Conservation (phyloP, 352 stramenopile species). For the Globisporangium nagaii region DNA sequence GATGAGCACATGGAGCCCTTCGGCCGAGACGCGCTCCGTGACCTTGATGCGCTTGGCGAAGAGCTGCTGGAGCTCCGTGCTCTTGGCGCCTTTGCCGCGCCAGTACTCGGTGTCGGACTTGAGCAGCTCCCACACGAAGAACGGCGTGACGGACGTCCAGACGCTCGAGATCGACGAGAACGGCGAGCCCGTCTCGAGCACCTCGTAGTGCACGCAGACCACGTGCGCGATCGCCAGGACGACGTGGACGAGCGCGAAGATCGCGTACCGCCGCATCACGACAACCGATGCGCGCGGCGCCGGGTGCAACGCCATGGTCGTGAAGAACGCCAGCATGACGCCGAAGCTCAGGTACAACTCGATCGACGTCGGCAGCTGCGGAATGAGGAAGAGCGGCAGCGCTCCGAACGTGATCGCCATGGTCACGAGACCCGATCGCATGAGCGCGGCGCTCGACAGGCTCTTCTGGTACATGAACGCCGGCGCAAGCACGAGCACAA, state of each 20-base stretch:
- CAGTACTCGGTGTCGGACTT: slow-evolving; percentile 55
- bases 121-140: slow-evolving; percentile 57
- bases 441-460: slow-evolving; percentile 28
- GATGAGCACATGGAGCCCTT: slow-evolving; percentile 62
- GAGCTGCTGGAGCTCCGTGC: slow-evolving; percentile 30
- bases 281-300: slow-evolving; percentile 14
- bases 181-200: slow-evolving; percentile 43
- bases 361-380: background rate
- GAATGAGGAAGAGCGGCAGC: slow-evolving; percentile 13
- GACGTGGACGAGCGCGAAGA: slow-evolving; percentile 43
- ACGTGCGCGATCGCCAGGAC: slow-evolving; percentile 35
- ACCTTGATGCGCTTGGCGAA: slow-evolving; percentile 37
- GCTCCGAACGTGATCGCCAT: slow-evolving; percentile 30
- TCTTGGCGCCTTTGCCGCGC: slow-evolving; percentile 41
- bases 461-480: slow-evolving; percentile 63
- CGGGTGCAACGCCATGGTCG: slow-evolving; percentile 14
- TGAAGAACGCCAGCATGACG: slow-evolving; percentile 1
- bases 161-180: slow-evolving; percentile 49
- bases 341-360: slow-evolving; percentile 9
- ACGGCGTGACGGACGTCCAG: slow-evolving; percentile 33
- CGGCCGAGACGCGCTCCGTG: slow-evolving; percentile 45
- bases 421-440: slow-evolving; percentile 10
- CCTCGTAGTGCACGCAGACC: slow-evolving; percentile 29
- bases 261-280: slow-evolving; percentile 33
- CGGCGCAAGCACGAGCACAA: slow-evolving; percentile 48